These are phyloP conservation scores for Fusarium austroafricanum DNA, from an alignment of 2,329 filamentous ascomycete genomes.

Conservation along the genomic window DNA sequence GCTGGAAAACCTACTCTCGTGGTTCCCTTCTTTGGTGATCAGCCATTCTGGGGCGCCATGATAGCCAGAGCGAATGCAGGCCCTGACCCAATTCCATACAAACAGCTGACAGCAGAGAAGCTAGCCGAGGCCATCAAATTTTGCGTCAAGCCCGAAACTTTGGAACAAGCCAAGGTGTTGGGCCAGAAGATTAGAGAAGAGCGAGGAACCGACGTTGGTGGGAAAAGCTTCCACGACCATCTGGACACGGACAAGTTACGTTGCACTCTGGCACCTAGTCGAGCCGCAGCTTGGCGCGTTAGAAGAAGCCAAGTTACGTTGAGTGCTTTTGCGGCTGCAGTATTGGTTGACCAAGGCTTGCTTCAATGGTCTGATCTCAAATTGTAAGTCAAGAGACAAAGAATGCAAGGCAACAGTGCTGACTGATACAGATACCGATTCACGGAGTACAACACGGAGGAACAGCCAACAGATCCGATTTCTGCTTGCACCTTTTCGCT, in stretches of 20 bases:
- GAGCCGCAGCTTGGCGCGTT: slow-evolving; percentile 80
- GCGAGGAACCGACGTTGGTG: slow-evolving; percentile 71
- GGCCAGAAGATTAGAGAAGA: slow-evolving; percentile 75
- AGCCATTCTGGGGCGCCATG: slow-evolving; percentile 86
- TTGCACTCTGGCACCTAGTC: slow-evolving; percentile 75
- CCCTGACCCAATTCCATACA: slow-evolving; percentile 75
- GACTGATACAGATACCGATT: slow-evolving; percentile 58
- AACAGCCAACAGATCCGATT: slow-evolving; percentile 83
- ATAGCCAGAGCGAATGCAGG: slow-evolving; percentile 78
- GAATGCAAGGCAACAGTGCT: not conserved
- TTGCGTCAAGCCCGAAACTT: slow-evolving; percentile 70
- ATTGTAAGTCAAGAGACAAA: slow-evolving; percentile 62
- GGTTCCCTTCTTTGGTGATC: slow-evolving; percentile 88
- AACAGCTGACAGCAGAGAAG: slow-evolving; percentile 72
- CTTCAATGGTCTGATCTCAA: slow-evolving; percentile 78
- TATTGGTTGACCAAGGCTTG: slow-evolving; percentile 72
- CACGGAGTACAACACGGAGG: slow-evolving; percentile 79
- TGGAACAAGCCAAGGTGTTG: slow-evolving; percentile 66
- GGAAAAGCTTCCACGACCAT: slow-evolving; percentile 76
- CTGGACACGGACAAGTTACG: slow-evolving; percentile 74
- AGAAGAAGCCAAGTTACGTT: slow-evolving; percentile 74
- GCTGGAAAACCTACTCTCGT: slow-evolving; percentile 84
- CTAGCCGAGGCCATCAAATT: slow-evolving; percentile 72
- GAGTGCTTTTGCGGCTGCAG: slow-evolving; percentile 78
- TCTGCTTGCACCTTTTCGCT: slow-evolving; percentile 81